A percentile compares a stretch with the other conserved stretches of the same genome.
These are phyloP conservation scores for Liriodendron chinense DNA, from an alignment of 164 flowering plant genomes.

Conservation along the genomic window DNA sequence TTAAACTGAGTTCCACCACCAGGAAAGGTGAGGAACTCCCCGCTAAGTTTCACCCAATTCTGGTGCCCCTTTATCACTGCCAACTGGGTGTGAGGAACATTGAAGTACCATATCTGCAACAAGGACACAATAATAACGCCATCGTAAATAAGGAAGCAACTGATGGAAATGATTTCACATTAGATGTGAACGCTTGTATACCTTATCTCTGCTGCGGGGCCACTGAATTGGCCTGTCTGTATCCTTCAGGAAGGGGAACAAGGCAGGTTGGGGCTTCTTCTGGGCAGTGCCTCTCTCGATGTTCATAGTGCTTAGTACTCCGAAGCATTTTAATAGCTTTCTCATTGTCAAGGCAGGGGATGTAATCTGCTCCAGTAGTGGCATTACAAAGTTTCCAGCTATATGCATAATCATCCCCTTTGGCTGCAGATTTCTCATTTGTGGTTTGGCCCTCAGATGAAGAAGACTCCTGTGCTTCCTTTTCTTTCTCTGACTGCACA, in stretches of 20 bases:
- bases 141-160: neutral
- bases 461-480: slow-evolving; percentile 39
- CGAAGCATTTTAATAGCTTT: slow-evolving; percentile 65
- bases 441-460: slow-evolving; percentile 18
- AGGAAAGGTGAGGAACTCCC: slow-evolving; percentile 91
- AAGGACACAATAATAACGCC: neutral
- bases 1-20: slow-evolving; percentile 99
- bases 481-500: slow-evolving; percentile 65
- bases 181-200: slow-evolving; percentile 16
- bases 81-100: slow-evolving; percentile 91
- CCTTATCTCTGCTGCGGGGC: slow-evolving; percentile 98
- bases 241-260: slow-evolving; percentile 86
- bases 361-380: slow-evolving; percentile 88
- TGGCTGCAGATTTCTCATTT: slow-evolving; percentile 24
- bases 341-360: slow-evolving; percentile 94
- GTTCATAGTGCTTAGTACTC: slow-evolving; percentile 92
- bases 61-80: slow-evolving; percentile 88
- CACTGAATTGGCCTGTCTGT: slow-evolving; percentile 66
- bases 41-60: slow-evolving; percentile 92
- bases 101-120: slow-evolving; percentile 88
- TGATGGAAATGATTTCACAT: neutral
- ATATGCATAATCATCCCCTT: slow-evolving; percentile 11
- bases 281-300: slow-evolving; percentile 96
- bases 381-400: slow-evolving; percentile 77
- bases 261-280: slow-evolving; percentile 81